Evolutionary conservation across 768 basidiomycete species (phyloP), one percentile per base, ranked within the genome.

Genomic region (Infundibulicybe gibba): DNA sequence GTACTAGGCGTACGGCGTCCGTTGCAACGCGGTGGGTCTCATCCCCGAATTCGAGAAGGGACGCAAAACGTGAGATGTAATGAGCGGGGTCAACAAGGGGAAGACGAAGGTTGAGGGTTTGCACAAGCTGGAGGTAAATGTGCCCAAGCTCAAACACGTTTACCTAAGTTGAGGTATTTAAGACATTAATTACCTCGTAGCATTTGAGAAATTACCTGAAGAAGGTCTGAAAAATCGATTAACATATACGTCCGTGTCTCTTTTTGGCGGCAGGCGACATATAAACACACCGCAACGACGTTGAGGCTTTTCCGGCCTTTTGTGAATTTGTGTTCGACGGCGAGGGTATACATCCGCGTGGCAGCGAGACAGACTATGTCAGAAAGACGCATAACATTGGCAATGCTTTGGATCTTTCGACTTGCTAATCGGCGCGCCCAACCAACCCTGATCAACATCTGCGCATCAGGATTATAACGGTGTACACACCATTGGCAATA

Each of bases 111-210:
- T 89, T 85, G 44, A 97, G 80, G 2, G 83, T 87, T 63, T 85
- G 91, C 11, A 95, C 85, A 25, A 98, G 85, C 60, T 97, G 92
- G 32, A 98, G 84, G 61, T 97, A 99, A 0, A 91, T 94, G 45
- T 93, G 87, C 0, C 97, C 97, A 15, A 99, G 87, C 59, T 94
- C 92, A 57, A 95, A 98, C 11, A 99, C 97, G 60, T 98, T 97
- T 50, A 97, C 90, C 93, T 95, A 55, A 14, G 15, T 35, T 31
- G 40, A 41, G 32, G 10, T 16, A 48, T 32, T 16, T 25, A 4
- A 25, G 25, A 25, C 25, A 25, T 4, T 25, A 8, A 25, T 25
- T 8, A 25, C 25, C 25, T 25, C 8, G 5, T 32, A 21, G 13
- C 17, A 38, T 39, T 41, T 50, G 31, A 15, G 1, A 3, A 54